Evolutionary conservation across 202 grass and related monocot genomes (phyloP).

Genomic region (Zizania palustris): DNA sequence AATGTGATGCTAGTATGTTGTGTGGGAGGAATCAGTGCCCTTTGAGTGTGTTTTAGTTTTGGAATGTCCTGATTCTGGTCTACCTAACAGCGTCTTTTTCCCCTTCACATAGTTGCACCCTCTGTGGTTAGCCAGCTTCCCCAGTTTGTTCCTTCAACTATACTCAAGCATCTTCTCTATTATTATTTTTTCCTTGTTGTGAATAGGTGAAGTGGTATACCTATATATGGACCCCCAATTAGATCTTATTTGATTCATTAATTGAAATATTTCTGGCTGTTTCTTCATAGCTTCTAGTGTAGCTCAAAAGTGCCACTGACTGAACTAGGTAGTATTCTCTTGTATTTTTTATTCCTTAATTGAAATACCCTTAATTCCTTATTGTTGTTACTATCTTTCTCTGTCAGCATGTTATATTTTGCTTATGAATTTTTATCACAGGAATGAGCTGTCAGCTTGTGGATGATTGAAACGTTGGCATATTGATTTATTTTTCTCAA

Average conservation of each 20-base stretch:
- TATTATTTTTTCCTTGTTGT: neutral
- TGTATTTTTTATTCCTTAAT: slow-evolving; percentile 24
- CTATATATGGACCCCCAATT: slow-evolving; percentile 12
- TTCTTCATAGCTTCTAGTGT: neutral
- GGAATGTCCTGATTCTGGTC: slow-evolving; percentile 49
- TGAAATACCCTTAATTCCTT: slow-evolving; percentile 44
- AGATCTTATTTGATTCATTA: slow-evolving; percentile 6
- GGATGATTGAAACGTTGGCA: slow-evolving; percentile 16
- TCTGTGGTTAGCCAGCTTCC: slow-evolving; percentile 28
- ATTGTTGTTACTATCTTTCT: slow-evolving; percentile 15
- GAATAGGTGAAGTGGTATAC: slow-evolving; percentile 23
- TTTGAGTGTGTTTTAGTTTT: slow-evolving; percentile 62
- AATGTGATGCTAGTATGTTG: slow-evolving; percentile 38
- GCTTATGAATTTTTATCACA: slow-evolving; percentile 15
- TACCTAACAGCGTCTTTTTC: slow-evolving; percentile 42
- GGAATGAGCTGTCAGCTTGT: slow-evolving; percentile 14
- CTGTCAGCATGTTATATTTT: neutral
- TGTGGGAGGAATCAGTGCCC: slow-evolving; percentile 35
- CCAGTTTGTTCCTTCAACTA: slow-evolving; percentile 41
- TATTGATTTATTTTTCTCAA: slow-evolving; percentile 35
- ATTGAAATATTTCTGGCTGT: neutral
- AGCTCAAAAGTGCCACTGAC: neutral
- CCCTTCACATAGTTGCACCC: slow-evolving; percentile 35
- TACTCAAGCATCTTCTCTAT: slow-evolving; percentile 31
- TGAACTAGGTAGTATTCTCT: neutral